Percentiles rank a stretch among this genome's conserved stretches.
Evolutionary conservation across 331 rosid genomes (phyloP).

Genomic region (Erythrophleum ivorense): DNA sequence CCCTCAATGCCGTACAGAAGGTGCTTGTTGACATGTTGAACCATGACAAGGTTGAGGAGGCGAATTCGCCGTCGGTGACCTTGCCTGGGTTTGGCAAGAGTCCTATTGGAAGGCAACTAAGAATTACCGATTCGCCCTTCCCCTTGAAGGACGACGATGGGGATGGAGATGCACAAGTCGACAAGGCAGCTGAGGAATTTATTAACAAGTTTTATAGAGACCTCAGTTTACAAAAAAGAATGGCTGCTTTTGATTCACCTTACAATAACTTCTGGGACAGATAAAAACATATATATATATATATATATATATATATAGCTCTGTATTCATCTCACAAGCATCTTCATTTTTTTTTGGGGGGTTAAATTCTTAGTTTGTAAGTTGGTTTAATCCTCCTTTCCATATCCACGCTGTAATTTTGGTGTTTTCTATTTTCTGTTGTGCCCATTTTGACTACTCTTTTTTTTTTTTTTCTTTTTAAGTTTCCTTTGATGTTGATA

Average conservation of each 20-base stretch:
- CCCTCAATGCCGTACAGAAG: conserved; percentile 59
- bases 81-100: conserved; percentile 82
- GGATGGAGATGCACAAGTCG: conserved; percentile 58
- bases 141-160: conserved; percentile 58
- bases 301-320: too few species aligned
- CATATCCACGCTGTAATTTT: background rate
- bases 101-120: conserved; percentile 69
- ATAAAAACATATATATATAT: conserved; percentile 34
- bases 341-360: background rate
- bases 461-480: background rate
- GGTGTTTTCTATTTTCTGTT: background rate
- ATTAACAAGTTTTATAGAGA: conserved; percentile 72
- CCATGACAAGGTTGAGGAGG: conserved; percentile 43
- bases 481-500: background rate
- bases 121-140: conserved; percentile 86
- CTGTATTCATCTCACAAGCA: background rate
- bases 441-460: background rate
- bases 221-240: conserved; percentile 56
- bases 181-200: conserved; percentile 84
- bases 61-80: conserved; percentile 57
- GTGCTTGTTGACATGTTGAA: conserved; percentile 62
- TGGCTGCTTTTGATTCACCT: conserved; percentile 59
- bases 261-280: conserved; percentile 48
- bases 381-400: background rate
- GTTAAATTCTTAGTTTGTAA: background rate